Evolutionary conservation across 306 rosid species (phyloP), one percentile per base, ranked within the genome.

Genomic region (Morella rubra): DNA sequence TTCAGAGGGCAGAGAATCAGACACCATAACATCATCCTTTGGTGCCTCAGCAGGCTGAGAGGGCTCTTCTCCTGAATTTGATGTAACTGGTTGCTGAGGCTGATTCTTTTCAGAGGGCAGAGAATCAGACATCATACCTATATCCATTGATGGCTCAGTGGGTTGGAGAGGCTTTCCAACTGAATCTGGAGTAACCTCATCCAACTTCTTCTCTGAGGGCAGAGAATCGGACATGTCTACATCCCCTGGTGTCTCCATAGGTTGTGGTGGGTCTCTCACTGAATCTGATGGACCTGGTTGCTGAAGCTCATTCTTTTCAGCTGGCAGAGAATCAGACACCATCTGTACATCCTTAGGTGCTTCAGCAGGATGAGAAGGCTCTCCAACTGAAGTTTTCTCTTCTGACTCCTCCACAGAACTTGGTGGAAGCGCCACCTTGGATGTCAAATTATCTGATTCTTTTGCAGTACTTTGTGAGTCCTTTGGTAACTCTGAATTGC

Each of bases 281-380:
- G 76, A 45, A 84, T 76, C 82, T 75, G 85, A 76, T 73, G 84
- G 55, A 75, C 18, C 69, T 67, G 81, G 66, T 41, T 80, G 84
- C 79, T 75, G 88, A 77, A 75, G 71, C 75, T 82, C 92, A 75
- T 85, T 83, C 61, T 76, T 78, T 42, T 80, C 89, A 37, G 87
- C 75, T 15, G 81, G 81, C 75, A 7, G 79, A 32, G 86, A 73
- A 74, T 85, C 87, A 76, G 87, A 74, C 53, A 46, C 76, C 9
- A 58, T 74, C 77, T 71, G 77, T 24, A 71, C 80, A 72, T 85
- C 96, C 58, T 78, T 86, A 56, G 56, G 59, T 64, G 80, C 77
- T 64, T 68, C 81, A 32, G 71, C 66, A n/a, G 82, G 69, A 73
- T 72, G 81, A 72, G 84, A 76, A 64, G 84, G 83, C 80, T 87